These are phyloP conservation scores for Russula olivacea DNA, from an alignment of 768 basidiomycete species.

Conservation along the genomic window DNA sequence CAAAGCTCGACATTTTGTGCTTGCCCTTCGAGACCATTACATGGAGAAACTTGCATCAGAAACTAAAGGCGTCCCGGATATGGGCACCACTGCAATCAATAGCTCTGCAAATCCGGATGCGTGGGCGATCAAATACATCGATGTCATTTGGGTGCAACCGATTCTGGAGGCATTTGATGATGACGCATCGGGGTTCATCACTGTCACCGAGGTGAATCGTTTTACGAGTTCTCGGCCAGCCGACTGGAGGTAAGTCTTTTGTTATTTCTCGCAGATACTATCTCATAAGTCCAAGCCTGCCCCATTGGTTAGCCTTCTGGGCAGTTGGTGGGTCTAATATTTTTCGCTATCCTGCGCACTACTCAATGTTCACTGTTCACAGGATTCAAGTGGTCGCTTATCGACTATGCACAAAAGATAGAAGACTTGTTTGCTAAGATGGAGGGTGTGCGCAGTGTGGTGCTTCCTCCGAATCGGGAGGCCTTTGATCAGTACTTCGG, in stretches of 20 bases:
- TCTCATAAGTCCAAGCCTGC: conserved; percentile 23
- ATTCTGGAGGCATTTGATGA: conserved; percentile 34
- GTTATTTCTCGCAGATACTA: neutral
- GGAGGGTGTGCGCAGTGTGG: conserved; percentile 9
- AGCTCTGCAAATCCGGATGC: conserved; percentile 19
- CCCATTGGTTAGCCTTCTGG: conserved; percentile 34
- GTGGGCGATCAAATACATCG: conserved; percentile 30
- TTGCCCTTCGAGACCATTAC: conserved; percentile 33
- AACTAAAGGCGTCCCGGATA: neutral
- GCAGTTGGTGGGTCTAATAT: conserved; percentile 23
- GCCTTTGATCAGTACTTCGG: neutral
- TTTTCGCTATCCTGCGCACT: neutral
- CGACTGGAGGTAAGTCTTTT: conserved; percentile 28
- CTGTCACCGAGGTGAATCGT: conserved; percentile 32
- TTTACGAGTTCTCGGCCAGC: conserved; percentile 29
- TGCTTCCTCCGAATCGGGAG: conserved; percentile 13
- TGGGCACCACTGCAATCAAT: neutral
- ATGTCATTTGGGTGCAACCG: conserved; percentile 25
- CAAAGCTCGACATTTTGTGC: conserved; percentile 22
- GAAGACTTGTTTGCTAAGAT: conserved; percentile 16
- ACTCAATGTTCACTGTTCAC: neutral
- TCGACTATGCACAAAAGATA: conserved; percentile 18
- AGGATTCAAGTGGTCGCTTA: conserved; percentile 19
- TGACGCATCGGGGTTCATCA: conserved; percentile 33
- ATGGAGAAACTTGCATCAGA: conserved; percentile 23